Evolutionary conservation across 23 red algal genomes (phyloP), one percentile per base, ranked within the genome.

Genomic region (Gracilaria vermiculophylla): DNA sequence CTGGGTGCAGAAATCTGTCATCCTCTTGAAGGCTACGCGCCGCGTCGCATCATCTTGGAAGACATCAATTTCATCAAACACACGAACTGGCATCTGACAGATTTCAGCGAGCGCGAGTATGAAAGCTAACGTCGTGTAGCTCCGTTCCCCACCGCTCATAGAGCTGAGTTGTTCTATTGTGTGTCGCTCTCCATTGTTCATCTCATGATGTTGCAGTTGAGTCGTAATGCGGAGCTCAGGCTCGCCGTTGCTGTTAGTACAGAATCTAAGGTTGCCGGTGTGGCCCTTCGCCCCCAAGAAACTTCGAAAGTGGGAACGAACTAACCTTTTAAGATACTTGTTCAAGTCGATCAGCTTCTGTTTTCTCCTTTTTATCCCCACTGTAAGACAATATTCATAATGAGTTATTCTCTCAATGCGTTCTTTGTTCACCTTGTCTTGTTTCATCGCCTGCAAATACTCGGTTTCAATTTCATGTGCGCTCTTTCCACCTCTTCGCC

Each of bases 31-130:
- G 19, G 92, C 81, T 56, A 82, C 87, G 25, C 81, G 81, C 27
- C 96, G 77, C 11, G 91, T 95, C 5, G 80, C 92, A 69, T 95
- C 96, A 54, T 98, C 96, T 87, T 95, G 94, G 55, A 93, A 95
- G 50, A 98, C 96, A 85, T 98, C 96, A 73, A 95, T 93, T 79
- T 95, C 96, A 64, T 98, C 96, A 77, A 98, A 88, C 27, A 98
- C 91, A 23, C 96, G 79, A 70, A 98, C 73, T 7, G 96, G 96
- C 47, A 87, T 85, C 34, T 93, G 78, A 72, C 94, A 93, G 12
- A 90, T 74, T 76, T 98, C 92, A 39, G 92, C 96, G 4, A 98
- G 80, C 32, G 96, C 96, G 32, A 98, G 66, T 45, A 98, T 88
- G 27, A 98, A 91, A 54, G 42, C 83, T 11, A 98, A 75, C 12